Base-by-base conservation (phyloP, 495 filamentous ascomycete genomes). In the Rhizodiscina lignyota region DNA sequence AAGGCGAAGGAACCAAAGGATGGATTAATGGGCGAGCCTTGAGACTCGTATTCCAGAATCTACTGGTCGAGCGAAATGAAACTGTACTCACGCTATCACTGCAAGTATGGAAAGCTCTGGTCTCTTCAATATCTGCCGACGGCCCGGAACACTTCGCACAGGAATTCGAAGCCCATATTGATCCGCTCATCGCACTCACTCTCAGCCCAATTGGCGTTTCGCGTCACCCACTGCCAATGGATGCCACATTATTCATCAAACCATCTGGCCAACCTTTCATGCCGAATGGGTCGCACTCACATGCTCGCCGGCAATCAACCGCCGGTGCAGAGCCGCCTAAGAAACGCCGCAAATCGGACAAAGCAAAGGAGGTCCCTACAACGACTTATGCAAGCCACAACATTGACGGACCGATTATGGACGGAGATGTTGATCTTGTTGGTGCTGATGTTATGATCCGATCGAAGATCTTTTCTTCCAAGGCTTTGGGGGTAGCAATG, bases 351-450 rank as follows among this genome's bases (percentile, higher is more conserved):
- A 86, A 83, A 50, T 78, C 77, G 0, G 80, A 84, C 22, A 74
- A 77, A 30, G 79, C 86, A 42, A 72, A 80, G 16, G 47, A 53
- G 5, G 38, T 37, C 19, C 41, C 44, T 8, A 21, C 21, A 2
- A 52, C 70, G n/a, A 58, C 69, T 18, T 50, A 70, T 0, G 37
- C 62, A 11, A 66, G 75, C 3, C 91, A 97, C 54, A 93, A 97
- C 52, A 83, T 97, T 23, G 89, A 97, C 50, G 89, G 83, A 13
- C 84, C 91, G 48, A 94, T 97, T 83, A 83, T 97, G 57, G 80
- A 84, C 47, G 89, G 89, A 29, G 89, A 97, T 49, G 76, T 94
- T 35, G 89, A 97, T 45, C 61, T 97, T 28, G 85, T 96, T 19
- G 86, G 91, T 30, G 63, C 77, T 33, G 91, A 97, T 37, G 76